These are phyloP conservation scores for Phytopythium aichiense DNA, from an alignment of 352 stramenopile species.

Conservation along the genomic window DNA sequence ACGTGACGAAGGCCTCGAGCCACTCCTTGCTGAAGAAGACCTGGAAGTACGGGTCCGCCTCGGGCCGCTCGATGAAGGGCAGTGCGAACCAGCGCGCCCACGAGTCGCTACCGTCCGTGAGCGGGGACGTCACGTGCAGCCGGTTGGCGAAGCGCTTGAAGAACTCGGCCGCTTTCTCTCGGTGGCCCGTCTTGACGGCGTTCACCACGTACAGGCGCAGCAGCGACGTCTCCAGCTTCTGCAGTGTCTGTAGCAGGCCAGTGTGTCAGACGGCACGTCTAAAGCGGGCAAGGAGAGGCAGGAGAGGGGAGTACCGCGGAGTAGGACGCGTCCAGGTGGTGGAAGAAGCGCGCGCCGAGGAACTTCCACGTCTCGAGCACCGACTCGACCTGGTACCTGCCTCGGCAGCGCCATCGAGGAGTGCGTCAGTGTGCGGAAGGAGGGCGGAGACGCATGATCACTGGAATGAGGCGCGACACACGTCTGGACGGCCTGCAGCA, in stretches of 20 bases:
- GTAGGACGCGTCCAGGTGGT: conserved; percentile 73
- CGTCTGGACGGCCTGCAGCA: conserved; percentile 59
- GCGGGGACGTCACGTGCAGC: conserved; percentile 39
- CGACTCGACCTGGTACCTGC: conserved; percentile 72
- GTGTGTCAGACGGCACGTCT: neutral
- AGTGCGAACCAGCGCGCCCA: conserved; percentile 84
- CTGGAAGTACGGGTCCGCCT: conserved; percentile 71
- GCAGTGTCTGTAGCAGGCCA: conserved; percentile 35
- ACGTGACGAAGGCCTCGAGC: conserved; percentile 66
- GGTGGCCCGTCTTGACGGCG: conserved; percentile 59
- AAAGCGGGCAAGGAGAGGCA: neutral
- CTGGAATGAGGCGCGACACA: conserved; percentile 9
- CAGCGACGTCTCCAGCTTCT: conserved; percentile 61
- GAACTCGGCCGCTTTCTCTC: conserved; percentile 70
- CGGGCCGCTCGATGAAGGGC: conserved; percentile 70
- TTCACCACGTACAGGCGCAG: conserved; percentile 76
- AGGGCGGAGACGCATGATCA: too few relatives aligned
- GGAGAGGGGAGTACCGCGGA: conserved; percentile 26
- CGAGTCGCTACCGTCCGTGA: conserved; percentile 24
- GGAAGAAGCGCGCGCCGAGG: conserved; percentile 74
- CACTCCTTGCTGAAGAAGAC: conserved; percentile 72
- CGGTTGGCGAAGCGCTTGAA: conserved; percentile 70
- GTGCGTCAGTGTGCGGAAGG: too few relatives aligned
- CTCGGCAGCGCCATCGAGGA: too few relatives aligned
- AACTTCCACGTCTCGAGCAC: conserved; percentile 82